Conservation (phyloP, 2,329 filamentous ascomycete species). For the Ophiostoma sp. region DNA sequence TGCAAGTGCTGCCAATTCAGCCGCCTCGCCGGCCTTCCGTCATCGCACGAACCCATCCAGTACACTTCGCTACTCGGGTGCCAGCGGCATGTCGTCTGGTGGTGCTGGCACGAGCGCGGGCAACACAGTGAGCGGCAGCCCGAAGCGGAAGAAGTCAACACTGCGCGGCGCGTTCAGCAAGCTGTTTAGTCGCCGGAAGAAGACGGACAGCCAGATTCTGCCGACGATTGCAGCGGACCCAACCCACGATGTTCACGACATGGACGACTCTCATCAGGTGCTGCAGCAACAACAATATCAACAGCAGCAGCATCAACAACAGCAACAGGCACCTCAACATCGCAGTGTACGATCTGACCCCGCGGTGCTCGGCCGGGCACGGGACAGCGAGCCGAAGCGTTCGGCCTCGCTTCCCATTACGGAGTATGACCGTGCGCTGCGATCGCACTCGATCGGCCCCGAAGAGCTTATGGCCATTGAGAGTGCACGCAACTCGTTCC, state of each 20-base stretch:
- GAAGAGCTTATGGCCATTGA: slow-evolving; percentile 56
- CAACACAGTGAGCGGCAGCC: slow-evolving; percentile 9
- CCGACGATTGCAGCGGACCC: slow-evolving; percentile 23
- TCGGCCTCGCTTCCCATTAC: slow-evolving; percentile 61
- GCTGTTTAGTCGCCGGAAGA: slow-evolving; percentile 61
- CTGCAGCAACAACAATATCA: not conserved
- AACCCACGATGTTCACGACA: not conserved
- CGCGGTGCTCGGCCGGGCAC: slow-evolving; percentile 39
- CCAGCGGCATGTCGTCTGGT: slow-evolving; percentile 45
- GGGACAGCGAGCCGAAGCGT: slow-evolving; percentile 50
- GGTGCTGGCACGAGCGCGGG: slow-evolving; percentile 26
- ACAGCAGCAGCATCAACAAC: not conserved
- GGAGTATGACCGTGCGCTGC: slow-evolving; percentile 60
- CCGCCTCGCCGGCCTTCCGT: slow-evolving; percentile 25
- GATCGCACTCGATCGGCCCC: slow-evolving; percentile 61
- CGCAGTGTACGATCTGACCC: slow-evolving; percentile 49
- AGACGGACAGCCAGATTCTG: slow-evolving; percentile 40
- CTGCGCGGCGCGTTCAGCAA: slow-evolving; percentile 57
- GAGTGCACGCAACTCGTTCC: slow-evolving; percentile 55
- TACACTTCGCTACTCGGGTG: slow-evolving; percentile 49
- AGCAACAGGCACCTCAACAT: slow-evolving; percentile 42
- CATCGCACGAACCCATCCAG: slow-evolving; percentile 43
- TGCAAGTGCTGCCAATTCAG: not conserved
- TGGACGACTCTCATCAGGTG: not conserved
- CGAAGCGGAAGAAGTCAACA: slow-evolving; percentile 56